Evolutionary conservation across 108 stramenopile genomes (phyloP), one percentile per base, ranked within the genome.

Genomic region (Fistulifera pelliculosa): DNA sequence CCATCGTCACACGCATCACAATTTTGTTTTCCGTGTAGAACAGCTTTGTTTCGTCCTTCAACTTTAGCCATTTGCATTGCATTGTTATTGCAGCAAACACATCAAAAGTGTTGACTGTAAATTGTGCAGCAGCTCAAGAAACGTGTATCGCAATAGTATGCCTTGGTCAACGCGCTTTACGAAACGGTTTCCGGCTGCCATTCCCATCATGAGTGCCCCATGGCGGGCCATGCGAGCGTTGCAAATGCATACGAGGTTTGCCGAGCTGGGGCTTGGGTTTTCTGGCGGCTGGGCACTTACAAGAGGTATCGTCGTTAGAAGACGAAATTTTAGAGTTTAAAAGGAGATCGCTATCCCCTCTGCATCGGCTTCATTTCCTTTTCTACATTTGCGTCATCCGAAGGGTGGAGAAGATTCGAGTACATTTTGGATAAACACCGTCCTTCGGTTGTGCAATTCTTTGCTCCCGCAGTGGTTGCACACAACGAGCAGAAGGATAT

Each of bases 221-320:
- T 88, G 87, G 76, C 77, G 4, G 83, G 75, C 2, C 79, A 80
- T 41, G 68, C 78, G 14, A 74, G 81, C 28, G 80, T 76, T 6
- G 41, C 60, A 23, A 58, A 84, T 18, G 87, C 87, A 0, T 72
- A 69, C 25, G 76, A 75, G 38, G 76, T 78, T 0, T 68, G 70
- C 38, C 61, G 69, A 25, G 87, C 83, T 0, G 87, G 87, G 87
- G 66, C 0, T 58, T 88, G n/a, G 87, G 82, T 11, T 77, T 81
- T 42, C 62, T 85, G 40, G 83, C 80, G 17, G 87, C 81, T 0
- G 87, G 87, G 0, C 79, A 89, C 48, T 51, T 79, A 44, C 62
- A 56, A 49, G 66, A 66, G 52, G 43, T 64, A 1, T 17, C 53
- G 10, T 40, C 47, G 25, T 28, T 81, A 22, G 80, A 81, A 19